Percentiles rank a stretch among this genome's conserved stretches.
Conservation (phyloP, 805 yeast genomes). For the Sugiyamaella mastotermitis region DNA sequence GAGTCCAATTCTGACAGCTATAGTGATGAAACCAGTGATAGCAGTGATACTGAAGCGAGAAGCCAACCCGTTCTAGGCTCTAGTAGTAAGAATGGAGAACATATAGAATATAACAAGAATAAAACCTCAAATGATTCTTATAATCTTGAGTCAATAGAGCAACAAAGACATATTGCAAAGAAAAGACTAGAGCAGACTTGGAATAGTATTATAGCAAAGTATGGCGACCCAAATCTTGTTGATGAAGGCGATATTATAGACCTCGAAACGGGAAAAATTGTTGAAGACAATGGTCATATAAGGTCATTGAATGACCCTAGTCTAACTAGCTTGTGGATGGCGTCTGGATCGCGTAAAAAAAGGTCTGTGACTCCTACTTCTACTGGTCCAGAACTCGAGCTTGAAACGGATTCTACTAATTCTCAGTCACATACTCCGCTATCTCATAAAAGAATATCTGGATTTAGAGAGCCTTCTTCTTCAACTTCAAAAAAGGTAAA, state of each 20-base stretch:
- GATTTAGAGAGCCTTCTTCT: too few species aligned
- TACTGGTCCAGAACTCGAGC: too few species aligned
- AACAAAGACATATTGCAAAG: constrained; percentile 15
- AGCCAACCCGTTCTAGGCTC: neutral
- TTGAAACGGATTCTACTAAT: too few species aligned
- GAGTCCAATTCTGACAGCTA: too few species aligned
- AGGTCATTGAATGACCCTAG: constrained; percentile 34
- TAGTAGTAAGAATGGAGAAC: too few species aligned
- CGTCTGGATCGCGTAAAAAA: too few species aligned
- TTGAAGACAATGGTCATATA: constrained; percentile 66
- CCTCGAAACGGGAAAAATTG: constrained; percentile 53
- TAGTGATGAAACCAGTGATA: constrained; percentile 2
- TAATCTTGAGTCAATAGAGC: neutral
- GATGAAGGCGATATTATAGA: constrained; percentile 42
- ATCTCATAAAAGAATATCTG: too few species aligned
- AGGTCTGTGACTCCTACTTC: too few species aligned
- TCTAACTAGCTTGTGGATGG: constrained; percentile 11
- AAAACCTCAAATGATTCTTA: too few species aligned
- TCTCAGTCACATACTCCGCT: too few species aligned
- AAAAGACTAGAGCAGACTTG: constrained; percentile 27
- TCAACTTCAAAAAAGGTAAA: too few species aligned
- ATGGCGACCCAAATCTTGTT: constrained; percentile 25
- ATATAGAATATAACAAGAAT: too few species aligned
- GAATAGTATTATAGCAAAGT: constrained; percentile 31
- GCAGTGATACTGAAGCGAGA: constrained; percentile 5